Conservation (phyloP, 768 basidiomycete species). For the Auricularia cornea region DNA sequence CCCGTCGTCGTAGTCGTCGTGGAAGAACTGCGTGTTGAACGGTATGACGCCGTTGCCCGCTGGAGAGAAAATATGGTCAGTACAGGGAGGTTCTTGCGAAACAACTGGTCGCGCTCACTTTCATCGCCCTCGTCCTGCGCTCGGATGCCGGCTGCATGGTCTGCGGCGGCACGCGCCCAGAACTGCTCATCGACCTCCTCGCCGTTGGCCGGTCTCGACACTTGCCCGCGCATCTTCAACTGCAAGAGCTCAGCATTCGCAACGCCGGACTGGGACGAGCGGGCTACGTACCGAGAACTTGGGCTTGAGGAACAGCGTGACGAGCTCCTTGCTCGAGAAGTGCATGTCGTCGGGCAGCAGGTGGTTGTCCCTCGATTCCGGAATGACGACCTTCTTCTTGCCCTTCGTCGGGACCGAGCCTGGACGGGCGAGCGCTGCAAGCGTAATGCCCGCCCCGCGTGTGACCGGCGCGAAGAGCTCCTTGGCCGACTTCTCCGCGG, state of each 20-base stretch:
- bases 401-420: conserved; percentile 35
- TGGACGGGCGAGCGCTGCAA: conserved; percentile 40
- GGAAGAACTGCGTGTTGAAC: conserved; percentile 96
- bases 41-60: conserved; percentile 54
- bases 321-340: conserved; percentile 82
- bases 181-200: conserved; percentile 94
- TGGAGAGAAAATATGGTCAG: conserved; percentile 17
- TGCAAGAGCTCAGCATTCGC: conserved; percentile 22
- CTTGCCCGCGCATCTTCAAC: conserved; percentile 84
- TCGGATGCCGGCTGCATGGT: conserved; percentile 55
- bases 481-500: conserved; percentile 52
- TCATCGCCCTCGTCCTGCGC: conserved; percentile 53
- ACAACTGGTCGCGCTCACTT: conserved; percentile 33
- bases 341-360: conserved; percentile 95
- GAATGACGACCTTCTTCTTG: conserved; percentile 37
- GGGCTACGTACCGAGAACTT: conserved; percentile 70
- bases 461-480: conserved; percentile 72
- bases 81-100: conserved; percentile 4
- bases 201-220: conserved; percentile 46
- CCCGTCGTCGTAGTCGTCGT: conserved; percentile 75
- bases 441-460: conserved; percentile 60
- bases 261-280: not conserved
- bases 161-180: conserved; percentile 93
- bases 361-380: conserved; percentile 65
- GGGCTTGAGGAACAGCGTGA: conserved; percentile 92